These are phyloP conservation scores for Aspergillus persii DNA, from an alignment of 2,329 filamentous ascomycete species.

Conservation along the genomic window DNA sequence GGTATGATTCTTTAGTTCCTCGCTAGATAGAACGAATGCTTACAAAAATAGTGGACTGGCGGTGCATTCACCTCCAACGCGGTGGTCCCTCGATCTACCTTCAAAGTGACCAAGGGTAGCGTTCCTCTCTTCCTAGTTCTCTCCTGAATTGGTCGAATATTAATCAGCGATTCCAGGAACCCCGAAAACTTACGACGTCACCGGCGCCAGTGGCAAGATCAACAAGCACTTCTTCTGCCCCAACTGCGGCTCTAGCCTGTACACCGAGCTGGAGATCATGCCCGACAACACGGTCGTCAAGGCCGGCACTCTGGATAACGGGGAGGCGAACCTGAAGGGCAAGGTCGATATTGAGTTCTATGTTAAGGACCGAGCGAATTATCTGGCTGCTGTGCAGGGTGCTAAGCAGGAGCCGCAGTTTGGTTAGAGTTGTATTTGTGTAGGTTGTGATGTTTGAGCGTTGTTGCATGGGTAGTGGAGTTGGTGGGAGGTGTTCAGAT, in stretches of 20 bases:
- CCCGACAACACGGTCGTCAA: conserved; percentile 52
- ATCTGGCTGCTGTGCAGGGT: conserved; percentile 42
- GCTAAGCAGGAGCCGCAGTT: conserved; percentile 48
- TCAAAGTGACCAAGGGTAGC: conserved; percentile 51
- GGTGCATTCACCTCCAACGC: conserved; percentile 56
- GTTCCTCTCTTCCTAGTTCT: not conserved
- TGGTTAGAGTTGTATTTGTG: conserved; percentile 5
- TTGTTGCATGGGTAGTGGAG: not conserved
- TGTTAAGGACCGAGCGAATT: conserved; percentile 49
- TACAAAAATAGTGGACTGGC: conserved; percentile 45
- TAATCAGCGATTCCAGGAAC: conserved; percentile 32
- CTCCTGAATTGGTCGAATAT: too few relatives aligned
- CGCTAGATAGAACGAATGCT: too few relatives aligned
- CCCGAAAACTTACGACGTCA: conserved; percentile 49
- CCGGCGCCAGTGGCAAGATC: conserved; percentile 52
- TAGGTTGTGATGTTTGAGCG: not conserved
- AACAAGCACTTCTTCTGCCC: conserved; percentile 58
- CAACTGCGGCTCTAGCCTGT: conserved; percentile 52
- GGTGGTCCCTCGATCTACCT: conserved; percentile 47
- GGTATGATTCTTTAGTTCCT: conserved; percentile 26
- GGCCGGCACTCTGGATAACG: conserved; percentile 52
- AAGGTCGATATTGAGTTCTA: conserved; percentile 55
- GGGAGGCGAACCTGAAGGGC: conserved; percentile 43
- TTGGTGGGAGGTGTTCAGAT: not conserved
- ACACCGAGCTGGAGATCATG: conserved; percentile 55